Percentiles rank a stretch among this genome's conserved stretches.
These are phyloP conservation scores for Cicer cuneatum DNA, from an alignment of 306 rosid species.

Conservation along the genomic window DNA sequence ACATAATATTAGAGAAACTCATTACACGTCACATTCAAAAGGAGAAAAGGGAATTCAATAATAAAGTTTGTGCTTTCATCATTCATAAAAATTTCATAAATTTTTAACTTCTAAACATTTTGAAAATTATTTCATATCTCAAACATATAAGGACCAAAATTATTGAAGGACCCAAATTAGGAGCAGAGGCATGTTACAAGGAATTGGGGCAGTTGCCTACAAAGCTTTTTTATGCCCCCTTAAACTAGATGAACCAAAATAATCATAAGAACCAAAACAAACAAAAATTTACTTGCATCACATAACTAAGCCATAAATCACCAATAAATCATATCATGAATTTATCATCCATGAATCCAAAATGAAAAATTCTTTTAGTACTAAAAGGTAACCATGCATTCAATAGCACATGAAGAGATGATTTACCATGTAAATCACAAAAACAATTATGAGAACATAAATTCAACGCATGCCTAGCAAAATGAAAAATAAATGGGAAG, in stretches of 20 bases:
- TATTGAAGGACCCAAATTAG: too few relatives aligned
- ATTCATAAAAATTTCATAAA: too few relatives aligned
- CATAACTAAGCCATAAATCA: background rate
- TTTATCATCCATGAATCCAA: background rate
- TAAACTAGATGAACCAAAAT: background rate
- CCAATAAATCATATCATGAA: background rate
- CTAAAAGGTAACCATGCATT: background rate
- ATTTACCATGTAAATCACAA: slow-evolving; percentile 30
- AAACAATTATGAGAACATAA: background rate
- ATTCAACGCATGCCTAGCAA: slow-evolving; percentile 37
- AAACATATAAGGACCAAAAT: too few relatives aligned
- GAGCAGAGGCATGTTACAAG: too few relatives aligned
- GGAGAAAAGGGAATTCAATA: too few relatives aligned
- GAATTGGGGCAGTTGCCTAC: too few relatives aligned
- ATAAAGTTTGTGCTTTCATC: too few relatives aligned
- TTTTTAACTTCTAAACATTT: too few relatives aligned
- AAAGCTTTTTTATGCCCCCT: too few relatives aligned
- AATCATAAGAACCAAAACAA: background rate
- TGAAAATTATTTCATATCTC: too few relatives aligned
- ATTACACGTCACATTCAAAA: too few relatives aligned
- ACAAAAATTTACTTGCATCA: background rate
- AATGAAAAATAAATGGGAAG: slow-evolving; percentile 8
- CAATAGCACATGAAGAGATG: slow-evolving; percentile 9
- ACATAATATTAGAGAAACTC: too few relatives aligned
- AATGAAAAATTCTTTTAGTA: background rate